Evolutionary conservation across 345 rosid genomes (phyloP), one percentile per base, ranked within the genome.

Genomic region (Gossypium arboreum): DNA sequence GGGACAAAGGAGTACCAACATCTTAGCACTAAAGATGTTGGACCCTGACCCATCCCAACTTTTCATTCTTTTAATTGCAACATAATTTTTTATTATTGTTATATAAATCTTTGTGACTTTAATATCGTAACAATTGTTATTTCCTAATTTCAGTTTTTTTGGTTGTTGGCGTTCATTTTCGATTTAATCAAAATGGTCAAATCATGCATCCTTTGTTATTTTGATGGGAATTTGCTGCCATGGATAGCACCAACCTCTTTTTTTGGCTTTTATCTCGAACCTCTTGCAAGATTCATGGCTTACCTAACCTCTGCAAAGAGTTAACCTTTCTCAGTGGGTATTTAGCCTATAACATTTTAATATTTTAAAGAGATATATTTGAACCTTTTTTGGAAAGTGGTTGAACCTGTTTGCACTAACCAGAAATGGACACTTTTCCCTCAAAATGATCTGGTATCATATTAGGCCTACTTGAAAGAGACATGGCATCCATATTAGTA

Each of bases 41-140:
- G 58, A 67, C 17, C 66, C 56, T 67, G 55, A 55, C 56, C 56
- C 66, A 75, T 75, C 72, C 10, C 65, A 24, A 75, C 58, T 51
- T 18, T 44, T 20, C 9, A 11, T 41, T 68, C 13, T 57, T 18
- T 3, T 47, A 47, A 47, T 47, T 47, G 51, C 13, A 11, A 12
- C 12, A 47, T 34, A 34, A 2, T 34, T 34, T 34, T 34, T 34
- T 34, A 34, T 34, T 34, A 34, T 34, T 34, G 41, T 34, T 34
- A 4, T 5, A 34, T 34, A 34, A 34, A 34, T 34, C 41, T 4
- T 34, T 34, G 41, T 47, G 12, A 9, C 12, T 47, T 47, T 34
- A 34, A 34, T 34, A 34, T 34, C 39, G 1, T 34, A 34, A 34
- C 39, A 34, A 4, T 34, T 4, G 39, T 34, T 34, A 34, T 34